Percentiles rank a stretch among this genome's conserved stretches.
These are phyloP conservation scores for Phytophthora foliorum DNA, from an alignment of 352 stramenopile species.

Conservation along the genomic window DNA sequence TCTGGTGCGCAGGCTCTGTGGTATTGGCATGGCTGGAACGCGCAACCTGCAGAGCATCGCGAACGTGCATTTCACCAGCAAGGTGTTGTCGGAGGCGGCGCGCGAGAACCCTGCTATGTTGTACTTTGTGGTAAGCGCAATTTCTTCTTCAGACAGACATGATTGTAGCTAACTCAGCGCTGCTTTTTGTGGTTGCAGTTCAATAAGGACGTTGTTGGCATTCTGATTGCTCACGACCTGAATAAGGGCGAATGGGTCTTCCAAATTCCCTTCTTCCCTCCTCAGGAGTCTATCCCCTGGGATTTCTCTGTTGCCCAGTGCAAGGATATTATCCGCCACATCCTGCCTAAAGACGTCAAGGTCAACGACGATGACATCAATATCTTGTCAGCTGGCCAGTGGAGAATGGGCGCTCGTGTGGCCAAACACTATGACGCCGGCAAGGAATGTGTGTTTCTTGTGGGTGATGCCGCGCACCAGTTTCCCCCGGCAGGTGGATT, in stretches of 20 bases:
- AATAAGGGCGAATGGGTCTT: constrained; percentile 91
- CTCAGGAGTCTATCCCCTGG: constrained; percentile 71
- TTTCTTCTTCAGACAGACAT: background rate
- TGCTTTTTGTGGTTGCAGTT: constrained; percentile 51
- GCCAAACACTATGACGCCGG: constrained; percentile 84
- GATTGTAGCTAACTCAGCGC: constrained; percentile 1
- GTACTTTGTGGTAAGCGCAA: constrained; percentile 88
- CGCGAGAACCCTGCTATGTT: constrained; percentile 92
- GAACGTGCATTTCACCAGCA: constrained; percentile 95
- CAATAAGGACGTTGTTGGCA: constrained; percentile 87
- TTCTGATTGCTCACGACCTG: constrained; percentile 95
- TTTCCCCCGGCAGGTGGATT: constrained; percentile 94
- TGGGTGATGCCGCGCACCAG: constrained; percentile 93
- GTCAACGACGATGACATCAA: constrained; percentile 62
- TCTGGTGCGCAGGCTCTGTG: constrained; percentile 71
- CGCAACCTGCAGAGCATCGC: constrained; percentile 92
- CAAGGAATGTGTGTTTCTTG: constrained; percentile 84
- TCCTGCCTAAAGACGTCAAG: constrained; percentile 44
- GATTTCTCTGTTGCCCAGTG: constrained; percentile 75
- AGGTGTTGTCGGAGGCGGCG: constrained; percentile 60
- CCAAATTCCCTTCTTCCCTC: constrained; percentile 94
- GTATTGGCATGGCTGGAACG: constrained; percentile 79
- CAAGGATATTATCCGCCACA: constrained; percentile 57
- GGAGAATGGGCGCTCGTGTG: constrained; percentile 95
- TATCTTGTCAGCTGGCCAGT: constrained; percentile 90